Base-by-base conservation (phyloP, 78 protist genomes). In the Bodo saltans region DNA sequence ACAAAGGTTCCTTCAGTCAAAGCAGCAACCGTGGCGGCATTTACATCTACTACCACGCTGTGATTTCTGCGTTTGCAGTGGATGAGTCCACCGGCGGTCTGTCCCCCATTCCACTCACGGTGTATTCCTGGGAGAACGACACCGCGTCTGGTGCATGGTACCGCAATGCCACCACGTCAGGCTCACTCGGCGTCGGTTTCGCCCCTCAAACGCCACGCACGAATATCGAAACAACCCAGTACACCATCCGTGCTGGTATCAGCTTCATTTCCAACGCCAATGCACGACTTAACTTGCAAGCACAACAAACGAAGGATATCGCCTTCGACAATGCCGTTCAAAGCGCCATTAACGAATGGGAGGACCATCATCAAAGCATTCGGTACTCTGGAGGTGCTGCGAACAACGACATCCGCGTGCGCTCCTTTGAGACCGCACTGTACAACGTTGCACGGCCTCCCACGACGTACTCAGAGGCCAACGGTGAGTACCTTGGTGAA, bases 381-480 rank as follows among this genome's bases (percentile, higher is more conserved):
- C 53, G 40, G 74, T 27, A 12, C 82, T 32, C 40, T 67, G 37
- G 70, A 0, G 52, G 72, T 79, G 33, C 39, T 67, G 12, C 21
- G 11, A 33, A 29, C 28, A 21, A 26, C 17, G 67, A 3, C 74
- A 12, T 2, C 0, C 4, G 11, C 27, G 73, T 1, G 3, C 1
- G 12, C 1, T 3, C 1, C 75, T 83, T 72, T 35, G 70, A 83
- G 74, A 75, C 79, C 2, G 87, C 87, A 12, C 40, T 83, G 28
- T 83, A 83, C 53, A 78, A 42, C 39, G 0, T 41, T 37, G 27
- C 8, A 33, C 0, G 3, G 35, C 52, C 87, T 2, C 87, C 87
- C 3, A 72, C 87, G 8, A 4, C 3, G 12, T 83, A 52, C n/a
- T 1, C 12, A 27, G 87, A 83, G 38, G 83, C 38, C 1, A 67